Conservation (phyloP, 164 flowering plant species). For the Stephania japonica region DNA sequence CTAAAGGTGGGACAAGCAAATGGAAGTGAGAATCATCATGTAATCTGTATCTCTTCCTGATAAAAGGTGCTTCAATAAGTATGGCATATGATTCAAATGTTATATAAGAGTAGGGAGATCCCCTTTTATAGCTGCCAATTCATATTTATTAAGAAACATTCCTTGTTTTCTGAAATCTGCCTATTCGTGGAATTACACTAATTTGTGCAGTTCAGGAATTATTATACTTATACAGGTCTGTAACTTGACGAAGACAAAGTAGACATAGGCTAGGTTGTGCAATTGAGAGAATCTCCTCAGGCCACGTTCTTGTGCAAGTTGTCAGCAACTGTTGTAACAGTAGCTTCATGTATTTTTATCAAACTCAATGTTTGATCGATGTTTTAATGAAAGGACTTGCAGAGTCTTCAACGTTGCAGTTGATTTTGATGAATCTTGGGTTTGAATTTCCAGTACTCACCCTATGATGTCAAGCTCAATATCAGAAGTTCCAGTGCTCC, state of each 20-base stretch:
- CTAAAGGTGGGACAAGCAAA: slow-evolving; percentile 16
- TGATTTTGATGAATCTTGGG: too few relatives aligned
- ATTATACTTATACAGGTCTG: not conserved
- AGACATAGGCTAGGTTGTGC: not conserved
- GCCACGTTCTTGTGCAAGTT: not conserved
- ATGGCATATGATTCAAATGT: not conserved
- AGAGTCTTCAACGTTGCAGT: too few relatives aligned
- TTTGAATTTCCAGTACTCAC: too few relatives aligned
- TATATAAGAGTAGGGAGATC: not conserved
- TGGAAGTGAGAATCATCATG: not conserved
- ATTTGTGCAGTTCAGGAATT: not conserved
- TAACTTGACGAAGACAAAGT: not conserved
- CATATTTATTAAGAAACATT: not conserved
- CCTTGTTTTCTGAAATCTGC: not conserved
- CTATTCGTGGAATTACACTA: not conserved
- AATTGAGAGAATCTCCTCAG: not conserved
- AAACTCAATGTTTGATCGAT: not conserved
- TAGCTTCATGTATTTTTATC: not conserved
- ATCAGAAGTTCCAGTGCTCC: too few relatives aligned
- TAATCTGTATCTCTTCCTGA: not conserved
- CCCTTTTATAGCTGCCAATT: not conserved
- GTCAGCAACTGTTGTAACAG: too few relatives aligned
- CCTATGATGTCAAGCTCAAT: too few relatives aligned
- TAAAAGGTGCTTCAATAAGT: not conserved
- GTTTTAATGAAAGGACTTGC: not conserved